A percentile compares a stretch with the other conserved stretches of the same genome.
Conservation (phyloP, 352 stramenopile genomes). For the Phytophthora kernoviae region DNA sequence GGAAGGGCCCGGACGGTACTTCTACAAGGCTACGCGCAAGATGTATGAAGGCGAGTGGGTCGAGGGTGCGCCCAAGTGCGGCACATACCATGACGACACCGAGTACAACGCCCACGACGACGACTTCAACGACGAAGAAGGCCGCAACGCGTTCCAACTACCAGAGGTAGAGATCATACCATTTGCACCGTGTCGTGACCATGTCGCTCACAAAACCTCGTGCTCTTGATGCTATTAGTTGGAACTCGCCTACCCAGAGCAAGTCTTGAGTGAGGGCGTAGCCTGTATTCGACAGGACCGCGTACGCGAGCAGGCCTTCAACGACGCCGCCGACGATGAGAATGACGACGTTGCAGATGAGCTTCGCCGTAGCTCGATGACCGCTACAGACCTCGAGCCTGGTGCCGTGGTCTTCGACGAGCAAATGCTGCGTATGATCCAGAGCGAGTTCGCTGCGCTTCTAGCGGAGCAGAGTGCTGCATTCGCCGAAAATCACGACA, state of each 20-base stretch:
- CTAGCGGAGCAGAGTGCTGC: conserved; percentile 29
- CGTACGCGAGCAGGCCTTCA: conserved; percentile 53
- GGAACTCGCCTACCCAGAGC: conserved; percentile 69
- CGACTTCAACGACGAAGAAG: conserved; percentile 27
- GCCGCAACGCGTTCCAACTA: conserved; percentile 62
- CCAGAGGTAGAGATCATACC: conserved; percentile 43
- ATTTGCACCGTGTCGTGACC: neutral
- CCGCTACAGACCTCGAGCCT: conserved; percentile 16
- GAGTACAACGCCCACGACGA: conserved; percentile 41
- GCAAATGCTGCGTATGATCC: conserved; percentile 52
- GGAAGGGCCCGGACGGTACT: conserved; percentile 83
- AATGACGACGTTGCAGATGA: conserved; percentile 15
- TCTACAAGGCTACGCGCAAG: conserved; percentile 84
- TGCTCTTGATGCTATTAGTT: conserved; percentile 38
- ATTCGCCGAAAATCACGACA: conserved; percentile 22
- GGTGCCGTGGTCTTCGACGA: conserved; percentile 67
- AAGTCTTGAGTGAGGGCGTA: conserved; percentile 79
- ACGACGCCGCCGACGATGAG: conserved; percentile 13
- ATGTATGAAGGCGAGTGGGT: conserved; percentile 92
- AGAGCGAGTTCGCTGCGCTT: conserved; percentile 58
- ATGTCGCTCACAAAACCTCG: neutral
- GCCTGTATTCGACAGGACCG: conserved; percentile 71
- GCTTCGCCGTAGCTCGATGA: conserved; percentile 11
- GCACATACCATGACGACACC: conserved; percentile 59
- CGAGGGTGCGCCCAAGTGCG: conserved; percentile 74